A percentile compares a stretch with the other conserved stretches of the same genome.
These are phyloP conservation scores for Arthrobotrys musiformis DNA, from an alignment of 2,329 filamentous ascomycete species.

Conservation along the genomic window DNA sequence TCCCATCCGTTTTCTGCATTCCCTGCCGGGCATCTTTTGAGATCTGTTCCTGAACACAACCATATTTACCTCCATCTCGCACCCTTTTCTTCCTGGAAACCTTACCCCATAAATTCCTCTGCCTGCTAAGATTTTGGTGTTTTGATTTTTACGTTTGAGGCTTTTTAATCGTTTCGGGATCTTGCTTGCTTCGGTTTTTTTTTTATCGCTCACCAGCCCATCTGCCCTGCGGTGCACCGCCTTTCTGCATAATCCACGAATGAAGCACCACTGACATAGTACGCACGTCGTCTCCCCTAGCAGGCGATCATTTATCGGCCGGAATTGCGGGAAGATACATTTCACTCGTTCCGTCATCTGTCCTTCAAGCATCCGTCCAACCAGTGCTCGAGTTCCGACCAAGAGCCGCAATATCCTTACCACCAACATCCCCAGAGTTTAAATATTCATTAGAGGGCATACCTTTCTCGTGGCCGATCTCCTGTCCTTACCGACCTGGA, in stretches of 20 bases:
- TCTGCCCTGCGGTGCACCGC: constrained; percentile 29
- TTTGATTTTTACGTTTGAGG: constrained; percentile 50
- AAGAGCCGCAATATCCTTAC: constrained; percentile 6
- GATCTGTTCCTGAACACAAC: constrained; percentile 54
- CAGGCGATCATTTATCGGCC: constrained; percentile 51
- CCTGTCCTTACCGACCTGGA: constrained; percentile 32
- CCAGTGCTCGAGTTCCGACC: constrained; percentile 11
- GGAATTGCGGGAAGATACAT: constrained; percentile 51
- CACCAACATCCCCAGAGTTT: not conserved
- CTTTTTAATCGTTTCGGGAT: constrained; percentile 52
- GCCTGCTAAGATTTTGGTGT: constrained; percentile 7
- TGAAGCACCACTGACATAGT: constrained; percentile 48
- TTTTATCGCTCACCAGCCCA: constrained; percentile 50
- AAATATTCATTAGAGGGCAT: not conserved
- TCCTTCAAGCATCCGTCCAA: constrained; percentile 5
- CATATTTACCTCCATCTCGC: constrained; percentile 49
- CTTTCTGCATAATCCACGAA: constrained; percentile 49
- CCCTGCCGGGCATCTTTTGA: constrained; percentile 40
- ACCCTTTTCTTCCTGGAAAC: constrained; percentile 10
- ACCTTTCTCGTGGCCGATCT: constrained; percentile 25
- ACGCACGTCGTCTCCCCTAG: constrained; percentile 37
- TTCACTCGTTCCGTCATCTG: not conserved
- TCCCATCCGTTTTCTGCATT: constrained; percentile 46
- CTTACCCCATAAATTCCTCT: constrained; percentile 2
- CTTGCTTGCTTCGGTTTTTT: constrained; percentile 7